Evolutionary conservation across 1,139 yeast species (phyloP), one percentile per base, ranked within the genome.

Genomic region (Candida glucosophila): DNA sequence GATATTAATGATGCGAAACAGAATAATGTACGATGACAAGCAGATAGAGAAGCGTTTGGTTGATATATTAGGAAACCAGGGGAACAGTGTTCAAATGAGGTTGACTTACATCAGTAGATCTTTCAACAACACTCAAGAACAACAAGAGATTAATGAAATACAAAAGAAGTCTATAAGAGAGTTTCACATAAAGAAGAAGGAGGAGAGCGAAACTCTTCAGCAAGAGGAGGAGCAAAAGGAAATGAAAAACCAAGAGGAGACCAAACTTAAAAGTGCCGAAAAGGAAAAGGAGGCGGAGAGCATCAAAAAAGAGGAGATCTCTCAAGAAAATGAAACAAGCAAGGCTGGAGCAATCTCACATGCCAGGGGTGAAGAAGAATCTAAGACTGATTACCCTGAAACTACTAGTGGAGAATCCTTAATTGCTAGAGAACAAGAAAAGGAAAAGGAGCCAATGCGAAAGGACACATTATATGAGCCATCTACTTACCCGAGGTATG

Each of bases 401-500:
- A 10, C 12, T 8, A 19, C 8, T n/a, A 16, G 9, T 16, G 18
- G 18, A 8, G 18, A 8, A 16, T 8, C 9, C n/a, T 16, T 8
- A 8, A n/a, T 8, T 16, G n/a, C 9, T n/a, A 16, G n/a, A 8
- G 8, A 8, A 16, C n/a, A 8, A 8, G 9, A n/a, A 5, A 4
- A 18, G n/a, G n/a, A n/a, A n/a, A n/a, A n/a, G n/a, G n/a, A n/a
- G n/a, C n/a, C n/a, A n/a, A n/a, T 19, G 4, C 6, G 12, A 17
- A 23, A 7, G 9, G 25, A 23, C 15, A 15, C 24, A 24, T 32
- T 54, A 19, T 55, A 36, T 25, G 29, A 46, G 13, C 58, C 58
- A 1, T 32, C 43, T 3, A 18, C 8, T 5, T 19, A 32, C 12
- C 8, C 26, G 4, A 18, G 35, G 7, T 62, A 61, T 31, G 64